Conservation (phyloP, 108 stramenopile genomes). For the Schizochytrium sp. region DNA sequence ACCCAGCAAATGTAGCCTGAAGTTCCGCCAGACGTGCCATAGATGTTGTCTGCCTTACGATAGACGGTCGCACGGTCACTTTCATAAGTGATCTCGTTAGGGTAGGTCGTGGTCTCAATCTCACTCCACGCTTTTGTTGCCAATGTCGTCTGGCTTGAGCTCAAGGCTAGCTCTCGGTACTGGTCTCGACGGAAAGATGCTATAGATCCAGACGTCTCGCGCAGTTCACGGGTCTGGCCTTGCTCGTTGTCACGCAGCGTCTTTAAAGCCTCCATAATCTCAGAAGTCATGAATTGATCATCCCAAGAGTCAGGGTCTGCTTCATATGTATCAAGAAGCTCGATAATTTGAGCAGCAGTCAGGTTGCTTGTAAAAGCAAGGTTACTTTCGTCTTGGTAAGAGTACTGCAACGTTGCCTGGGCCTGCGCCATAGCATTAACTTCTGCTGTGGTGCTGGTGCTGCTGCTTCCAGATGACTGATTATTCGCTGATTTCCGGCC, state of each 20-base stretch:
- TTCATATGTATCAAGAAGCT: conserved; percentile 57
- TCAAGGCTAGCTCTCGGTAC: neutral
- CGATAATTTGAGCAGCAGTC: neutral
- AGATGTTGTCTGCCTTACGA: neutral
- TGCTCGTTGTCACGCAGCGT: conserved; percentile 5
- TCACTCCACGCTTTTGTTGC: neutral
- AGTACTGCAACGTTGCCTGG: neutral
- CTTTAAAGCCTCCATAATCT: conserved; percentile 31
- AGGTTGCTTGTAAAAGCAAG: neutral
- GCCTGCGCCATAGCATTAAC: conserved; percentile 38
- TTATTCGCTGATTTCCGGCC: conserved; percentile 18
- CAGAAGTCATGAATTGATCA: conserved; percentile 11
- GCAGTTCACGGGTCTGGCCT: neutral
- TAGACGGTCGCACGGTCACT: neutral
- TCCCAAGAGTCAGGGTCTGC: conserved; percentile 42
- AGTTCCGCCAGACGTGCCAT: neutral
- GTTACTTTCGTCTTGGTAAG: conserved; percentile 13
- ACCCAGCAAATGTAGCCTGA: neutral
- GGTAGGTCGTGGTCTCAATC: neutral
- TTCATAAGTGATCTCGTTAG: neutral
- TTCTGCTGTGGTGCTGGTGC: neutral
- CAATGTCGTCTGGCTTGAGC: neutral
- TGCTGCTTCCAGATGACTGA: neutral
- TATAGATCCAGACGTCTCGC: neutral
- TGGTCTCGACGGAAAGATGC: neutral